Evolutionary conservation across 331 rosid genomes (phyloP), one percentile per base, ranked within the genome.

Genomic region (Pyrus hybrid): DNA sequence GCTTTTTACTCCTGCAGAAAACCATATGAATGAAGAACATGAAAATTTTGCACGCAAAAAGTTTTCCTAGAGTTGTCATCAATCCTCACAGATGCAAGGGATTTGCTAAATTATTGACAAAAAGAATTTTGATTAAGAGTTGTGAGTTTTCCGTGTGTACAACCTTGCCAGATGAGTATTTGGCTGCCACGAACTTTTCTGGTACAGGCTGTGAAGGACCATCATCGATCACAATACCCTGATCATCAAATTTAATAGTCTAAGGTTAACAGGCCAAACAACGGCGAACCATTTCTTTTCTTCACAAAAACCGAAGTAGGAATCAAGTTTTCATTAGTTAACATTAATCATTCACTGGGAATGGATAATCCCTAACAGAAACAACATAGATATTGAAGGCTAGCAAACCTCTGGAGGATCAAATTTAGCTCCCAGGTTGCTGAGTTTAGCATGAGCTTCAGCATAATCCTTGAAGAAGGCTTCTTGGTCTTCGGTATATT

Each of bases 361-460:
- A 57, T 58, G 68, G 28, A 45, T 62, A 77, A 41, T 66, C 51
- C 66, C 26, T 33, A 7, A 7, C 17, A 49, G 21, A 57, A 63
- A 7, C 16, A 21, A 41, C 13, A 67, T 6, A 47, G 13, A 37
- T 2, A 67, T 18, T 62, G 47, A 72, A 83, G 21, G 70, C 60
- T 13, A 58, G 82, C 90, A 79, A 61, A 90, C 99, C 99, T 95
- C 99, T 10, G 93, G 93, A 78, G 99, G 99, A 76, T 92, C 93
- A 84, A 95, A 90, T 81, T 89, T 92, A 71, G 97, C 97, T 72
- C 99, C 99, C 72, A 85, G 85, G 83, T 89, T 90, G 92, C 97
- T 89, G 63, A 95, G 97, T 80, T 92, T 95, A 65, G 97, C 97
- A 86, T 92, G 97, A 72, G 99, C 99, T 87, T 90, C 97, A 65